Evolutionary conservation across 192 early-diverging fungal genomes (phyloP).

Genomic region (Podila clonocystis): DNA sequence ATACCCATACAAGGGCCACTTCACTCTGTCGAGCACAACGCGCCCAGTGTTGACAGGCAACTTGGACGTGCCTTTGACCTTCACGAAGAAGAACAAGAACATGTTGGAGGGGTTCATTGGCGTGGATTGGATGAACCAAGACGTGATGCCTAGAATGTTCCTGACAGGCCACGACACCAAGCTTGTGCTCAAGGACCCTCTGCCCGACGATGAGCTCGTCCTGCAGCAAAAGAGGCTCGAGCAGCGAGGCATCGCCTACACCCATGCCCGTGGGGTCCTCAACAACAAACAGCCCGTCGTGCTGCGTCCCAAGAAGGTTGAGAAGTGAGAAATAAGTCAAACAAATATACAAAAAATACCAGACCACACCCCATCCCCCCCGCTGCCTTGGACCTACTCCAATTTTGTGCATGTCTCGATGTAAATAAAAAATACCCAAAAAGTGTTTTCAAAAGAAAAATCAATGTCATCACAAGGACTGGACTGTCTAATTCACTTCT

Average conservation of each 20-base stretch:
- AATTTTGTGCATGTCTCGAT: too few relatives aligned
- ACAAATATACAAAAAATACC: neutral
- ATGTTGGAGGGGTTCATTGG: conserved; percentile 3
- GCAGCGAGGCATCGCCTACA: neutral
- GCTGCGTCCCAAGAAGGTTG: neutral
- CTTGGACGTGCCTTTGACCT: conserved; percentile 1
- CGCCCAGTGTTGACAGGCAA: neutral
- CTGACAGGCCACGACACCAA: neutral
- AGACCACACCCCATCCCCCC: too few relatives aligned
- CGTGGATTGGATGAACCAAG: neutral
- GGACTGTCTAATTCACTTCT: neutral
- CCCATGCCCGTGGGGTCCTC: neutral
- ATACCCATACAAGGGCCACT: conserved; percentile 4
- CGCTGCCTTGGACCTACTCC: too few relatives aligned
- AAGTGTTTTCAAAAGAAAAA: too few relatives aligned
- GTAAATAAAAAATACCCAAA: too few relatives aligned
- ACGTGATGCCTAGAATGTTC: conserved; percentile 1
- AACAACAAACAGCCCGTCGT: neutral
- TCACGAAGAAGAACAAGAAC: conserved; percentile 3
- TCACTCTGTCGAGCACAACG: conserved; percentile 1
- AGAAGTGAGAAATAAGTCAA: neutral
- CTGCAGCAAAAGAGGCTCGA: neutral
- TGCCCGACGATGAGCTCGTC: neutral
- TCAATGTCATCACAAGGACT: too few relatives aligned
- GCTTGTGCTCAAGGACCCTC: neutral